These are phyloP conservation scores for Hyphopichia fennica DNA, from an alignment of 1,139 yeast species.

Conservation along the genomic window DNA sequence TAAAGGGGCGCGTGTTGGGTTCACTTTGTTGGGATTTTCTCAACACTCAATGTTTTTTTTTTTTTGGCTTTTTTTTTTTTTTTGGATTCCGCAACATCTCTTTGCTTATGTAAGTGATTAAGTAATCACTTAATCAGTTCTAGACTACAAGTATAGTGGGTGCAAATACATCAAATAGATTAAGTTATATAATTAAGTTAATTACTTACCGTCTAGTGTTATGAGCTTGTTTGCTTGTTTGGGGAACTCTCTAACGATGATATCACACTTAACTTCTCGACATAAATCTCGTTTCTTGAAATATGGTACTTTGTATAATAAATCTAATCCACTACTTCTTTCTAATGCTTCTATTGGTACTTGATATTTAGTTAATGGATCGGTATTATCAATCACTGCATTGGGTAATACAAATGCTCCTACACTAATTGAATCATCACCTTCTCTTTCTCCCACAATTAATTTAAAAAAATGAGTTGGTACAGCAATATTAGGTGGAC, in stretches of 20 bases:
- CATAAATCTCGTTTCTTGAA: constrained; percentile 68
- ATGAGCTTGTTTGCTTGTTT: constrained; percentile 38
- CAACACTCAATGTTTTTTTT: too few species aligned
- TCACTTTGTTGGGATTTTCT: background rate
- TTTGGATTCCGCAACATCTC: too few species aligned
- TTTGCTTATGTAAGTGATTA: too few species aligned
- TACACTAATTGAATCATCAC: constrained; percentile 59
- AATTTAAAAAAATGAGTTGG: constrained; percentile 96
- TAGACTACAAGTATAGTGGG: too few species aligned
- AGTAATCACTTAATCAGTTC: too few species aligned
- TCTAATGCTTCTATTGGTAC: constrained; percentile 92
- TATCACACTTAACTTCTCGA: constrained; percentile 73
- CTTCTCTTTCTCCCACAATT: constrained; percentile 72
- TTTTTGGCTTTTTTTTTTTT: too few species aligned
- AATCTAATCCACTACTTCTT: constrained; percentile 79
- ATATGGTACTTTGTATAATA: constrained; percentile 67
- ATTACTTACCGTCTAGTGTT: constrained; percentile 14
- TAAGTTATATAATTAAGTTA: too few species aligned
- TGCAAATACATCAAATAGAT: background rate
- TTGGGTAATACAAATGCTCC: constrained; percentile 96
- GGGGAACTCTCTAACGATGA: constrained; percentile 80
- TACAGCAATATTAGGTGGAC: constrained; percentile 94
- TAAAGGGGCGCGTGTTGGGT: background rate
- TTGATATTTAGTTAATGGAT: constrained; percentile 72
- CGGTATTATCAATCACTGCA: constrained; percentile 64